Percentiles rank a stretch among this genome's conserved stretches.
Evolutionary conservation across 305 asterid species (phyloP).

Genomic region (Petunia hybrid): DNA sequence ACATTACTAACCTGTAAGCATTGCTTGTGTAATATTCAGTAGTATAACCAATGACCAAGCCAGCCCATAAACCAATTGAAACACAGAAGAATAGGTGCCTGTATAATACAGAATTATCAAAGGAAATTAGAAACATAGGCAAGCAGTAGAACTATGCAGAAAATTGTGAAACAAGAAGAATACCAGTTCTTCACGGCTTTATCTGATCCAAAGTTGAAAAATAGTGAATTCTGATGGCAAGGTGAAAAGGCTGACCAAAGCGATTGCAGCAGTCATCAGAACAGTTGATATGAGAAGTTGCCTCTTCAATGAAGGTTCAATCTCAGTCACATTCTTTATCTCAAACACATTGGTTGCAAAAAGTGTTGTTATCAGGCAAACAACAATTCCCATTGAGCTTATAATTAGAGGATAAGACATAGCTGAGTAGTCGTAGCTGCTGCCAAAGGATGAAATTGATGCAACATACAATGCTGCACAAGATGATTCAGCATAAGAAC

Average conservation of each 20-base stretch:
- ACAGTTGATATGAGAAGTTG: slow-evolving; percentile 43
- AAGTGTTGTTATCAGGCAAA: slow-evolving; percentile 41
- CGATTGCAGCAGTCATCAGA: slow-evolving; percentile 40
- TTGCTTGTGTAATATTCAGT: slow-evolving; percentile 43
- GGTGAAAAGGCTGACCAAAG: slow-evolving; percentile 32
- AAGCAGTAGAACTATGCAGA: not conserved
- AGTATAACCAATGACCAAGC: slow-evolving; percentile 36
- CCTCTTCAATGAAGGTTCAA: slow-evolving; percentile 43
- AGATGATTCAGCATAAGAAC: slow-evolving; percentile 46
- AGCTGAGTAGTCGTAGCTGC: slow-evolving; percentile 39
- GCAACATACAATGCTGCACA: slow-evolving; percentile 45
- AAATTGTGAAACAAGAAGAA: not conserved
- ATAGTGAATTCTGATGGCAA: slow-evolving; percentile 42
- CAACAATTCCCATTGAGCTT: slow-evolving; percentile 40
- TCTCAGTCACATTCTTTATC: slow-evolving; percentile 34
- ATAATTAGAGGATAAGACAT: slow-evolving; percentile 41
- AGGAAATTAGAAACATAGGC: not conserved
- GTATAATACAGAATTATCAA: slow-evolving; percentile 9
- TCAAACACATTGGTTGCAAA: slow-evolving; percentile 35
- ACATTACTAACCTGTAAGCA: slow-evolving; percentile 39
- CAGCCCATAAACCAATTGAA: slow-evolving; percentile 43
- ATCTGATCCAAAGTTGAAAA: slow-evolving; percentile 35
- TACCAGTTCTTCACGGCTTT: slow-evolving; percentile 40
- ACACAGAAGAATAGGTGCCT: slow-evolving; percentile 46
- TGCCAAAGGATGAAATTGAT: slow-evolving; percentile 43